A percentile compares a stretch with the other conserved stretches of the same genome.
These are phyloP conservation scores for Cercospora sp. DNA, from an alignment of 2,329 filamentous ascomycete species.

Conservation along the genomic window DNA sequence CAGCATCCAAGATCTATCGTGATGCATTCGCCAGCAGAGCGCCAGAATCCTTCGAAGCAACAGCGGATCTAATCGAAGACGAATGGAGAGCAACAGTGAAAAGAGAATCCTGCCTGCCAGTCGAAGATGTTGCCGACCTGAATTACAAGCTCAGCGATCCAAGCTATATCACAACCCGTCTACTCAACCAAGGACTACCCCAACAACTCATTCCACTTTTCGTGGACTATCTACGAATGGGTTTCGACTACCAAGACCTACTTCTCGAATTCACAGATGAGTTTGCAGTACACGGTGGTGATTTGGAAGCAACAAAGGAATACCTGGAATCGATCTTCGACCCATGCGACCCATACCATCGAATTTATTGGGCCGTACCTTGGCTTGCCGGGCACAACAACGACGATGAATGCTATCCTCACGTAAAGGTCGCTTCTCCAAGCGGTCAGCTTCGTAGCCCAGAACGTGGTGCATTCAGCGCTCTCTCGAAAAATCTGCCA, in stretches of 20 bases:
- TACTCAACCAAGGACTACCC: neutral
- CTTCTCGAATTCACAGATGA: neutral
- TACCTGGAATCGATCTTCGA: neutral
- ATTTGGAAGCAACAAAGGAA: neutral
- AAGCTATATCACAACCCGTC: neutral
- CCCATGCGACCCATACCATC: neutral
- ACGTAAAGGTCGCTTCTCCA: neutral
- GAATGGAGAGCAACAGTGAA: neutral
- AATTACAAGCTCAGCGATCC: neutral
- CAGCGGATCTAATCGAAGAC: neutral
- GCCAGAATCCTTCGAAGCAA: neutral
- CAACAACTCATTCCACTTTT: neutral
- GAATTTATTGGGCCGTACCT: neutral
- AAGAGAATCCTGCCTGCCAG: neutral
- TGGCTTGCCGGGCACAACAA: neutral
- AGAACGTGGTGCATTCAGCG: neutral
- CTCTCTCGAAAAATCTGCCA: neutral
- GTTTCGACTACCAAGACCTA: constrained; percentile 12
- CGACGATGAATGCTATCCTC: neutral
- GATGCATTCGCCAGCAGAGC: neutral
- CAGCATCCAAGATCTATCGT: neutral
- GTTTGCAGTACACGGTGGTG: neutral
- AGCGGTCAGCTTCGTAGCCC: neutral
- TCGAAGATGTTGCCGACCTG: neutral
- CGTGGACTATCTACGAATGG: constrained; percentile 2